Evolutionary conservation across 352 stramenopile species (phyloP).

Genomic region (Phytophthora hybrid): DNA sequence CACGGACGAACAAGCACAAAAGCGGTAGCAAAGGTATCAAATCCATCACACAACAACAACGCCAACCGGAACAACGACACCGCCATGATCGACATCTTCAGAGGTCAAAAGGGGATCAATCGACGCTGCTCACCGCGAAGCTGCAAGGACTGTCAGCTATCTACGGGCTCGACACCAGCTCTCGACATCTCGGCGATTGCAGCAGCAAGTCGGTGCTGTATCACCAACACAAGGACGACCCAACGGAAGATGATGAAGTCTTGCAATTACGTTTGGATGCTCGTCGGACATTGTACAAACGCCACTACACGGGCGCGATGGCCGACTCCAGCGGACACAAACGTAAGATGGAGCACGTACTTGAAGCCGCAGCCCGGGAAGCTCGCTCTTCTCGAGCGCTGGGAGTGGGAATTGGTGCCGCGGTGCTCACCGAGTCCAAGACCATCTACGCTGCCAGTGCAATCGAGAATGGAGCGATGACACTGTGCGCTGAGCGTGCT

Average conservation of each 20-base stretch:
- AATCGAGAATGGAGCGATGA: constrained; percentile 52
- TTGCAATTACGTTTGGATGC: constrained; percentile 48
- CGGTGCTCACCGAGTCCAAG: constrained; percentile 56
- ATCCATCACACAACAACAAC: constrained; percentile 1
- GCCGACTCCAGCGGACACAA: constrained; percentile 37
- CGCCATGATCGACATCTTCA: constrained; percentile 37
- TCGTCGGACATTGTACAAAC: constrained; percentile 55
- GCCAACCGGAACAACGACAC: constrained; percentile 33
- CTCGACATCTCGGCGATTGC: constrained; percentile 38
- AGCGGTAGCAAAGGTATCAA: background rate
- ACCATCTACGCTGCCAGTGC: constrained; percentile 51
- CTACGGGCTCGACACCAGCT: constrained; percentile 43
- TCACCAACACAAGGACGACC: constrained; percentile 12
- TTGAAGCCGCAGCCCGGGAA: constrained; percentile 59
- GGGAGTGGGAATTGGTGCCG: constrained; percentile 54
- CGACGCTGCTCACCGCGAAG: constrained; percentile 43
- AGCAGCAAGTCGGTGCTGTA: constrained; percentile 19
- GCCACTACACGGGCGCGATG: constrained; percentile 56
- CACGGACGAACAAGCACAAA: constrained; percentile 17
- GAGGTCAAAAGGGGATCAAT: constrained; percentile 17
- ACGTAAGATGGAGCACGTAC: constrained; percentile 56
- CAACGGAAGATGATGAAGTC: constrained; percentile 26
- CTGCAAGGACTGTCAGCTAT: constrained; percentile 40
- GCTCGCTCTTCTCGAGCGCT: constrained; percentile 33
- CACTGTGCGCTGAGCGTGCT: constrained; percentile 66